Conservation (phyloP, 495 filamentous ascomycete species). For the Neurospora intermedia region DNA sequence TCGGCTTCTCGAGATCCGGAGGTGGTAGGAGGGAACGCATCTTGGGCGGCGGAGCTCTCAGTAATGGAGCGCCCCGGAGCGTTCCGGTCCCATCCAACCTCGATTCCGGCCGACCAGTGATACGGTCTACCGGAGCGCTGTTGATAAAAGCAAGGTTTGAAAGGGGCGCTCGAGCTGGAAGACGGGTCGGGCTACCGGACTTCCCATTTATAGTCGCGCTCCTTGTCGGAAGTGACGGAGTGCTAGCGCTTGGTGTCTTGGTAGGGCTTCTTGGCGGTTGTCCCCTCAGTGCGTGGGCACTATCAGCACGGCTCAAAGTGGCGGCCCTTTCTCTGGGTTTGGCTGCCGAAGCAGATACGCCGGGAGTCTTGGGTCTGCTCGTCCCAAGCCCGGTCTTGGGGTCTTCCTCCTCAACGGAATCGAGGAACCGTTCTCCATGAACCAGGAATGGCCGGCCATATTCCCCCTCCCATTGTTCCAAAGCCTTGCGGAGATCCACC, state of each 20-base stretch:
- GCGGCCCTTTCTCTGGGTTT: constrained; percentile 29
- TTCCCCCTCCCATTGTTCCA: constrained; percentile 89
- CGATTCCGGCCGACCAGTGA: constrained; percentile 28
- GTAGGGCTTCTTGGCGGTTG: constrained; percentile 41
- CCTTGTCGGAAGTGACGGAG: constrained; percentile 15
- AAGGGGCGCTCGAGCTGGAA: constrained; percentile 70
- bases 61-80: constrained; percentile 34
- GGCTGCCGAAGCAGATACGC: constrained; percentile 41
- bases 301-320: constrained; percentile 28
- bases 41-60: constrained; percentile 67
- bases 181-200: constrained; percentile 57
- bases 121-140: constrained; percentile 63
- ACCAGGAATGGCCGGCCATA: constrained; percentile 89
- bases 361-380: constrained; percentile 66
- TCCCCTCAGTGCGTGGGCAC: constrained; percentile 14
- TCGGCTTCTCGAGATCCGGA: constrained; percentile 54
- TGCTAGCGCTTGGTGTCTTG: constrained; percentile 52
- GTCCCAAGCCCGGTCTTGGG: constrained; percentile 52
- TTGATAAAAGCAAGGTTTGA: constrained; percentile 68
- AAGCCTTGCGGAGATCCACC: constrained; percentile 63
- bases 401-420: constrained; percentile 55
- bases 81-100: constrained; percentile 18
- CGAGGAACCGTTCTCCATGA: constrained; percentile 80
- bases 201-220: constrained; percentile 18
- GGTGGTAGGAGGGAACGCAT: constrained; percentile 72